These are phyloP conservation scores for Aspergillus carbonarius DNA, from an alignment of 2,329 filamentous ascomycete genomes.

Conservation along the genomic window DNA sequence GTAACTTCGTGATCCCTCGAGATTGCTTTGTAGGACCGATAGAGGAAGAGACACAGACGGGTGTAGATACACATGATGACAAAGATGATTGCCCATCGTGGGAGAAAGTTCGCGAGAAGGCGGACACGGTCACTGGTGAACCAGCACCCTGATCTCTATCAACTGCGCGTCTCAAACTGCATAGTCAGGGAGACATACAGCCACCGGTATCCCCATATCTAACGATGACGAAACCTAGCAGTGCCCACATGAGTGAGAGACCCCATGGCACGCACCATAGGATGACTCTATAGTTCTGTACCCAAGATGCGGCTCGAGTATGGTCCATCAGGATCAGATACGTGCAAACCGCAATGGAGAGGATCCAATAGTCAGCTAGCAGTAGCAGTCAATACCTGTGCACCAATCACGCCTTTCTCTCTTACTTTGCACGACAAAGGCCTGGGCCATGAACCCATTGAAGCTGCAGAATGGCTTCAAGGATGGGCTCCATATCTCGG, in stretches of 20 bases:
- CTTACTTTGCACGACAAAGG: slow-evolving; percentile 8
- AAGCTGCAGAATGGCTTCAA: slow-evolving; percentile 3
- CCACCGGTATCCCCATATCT: slow-evolving; percentile 8
- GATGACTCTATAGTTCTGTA: slow-evolving; percentile 2
- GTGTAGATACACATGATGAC: slow-evolving; percentile 7
- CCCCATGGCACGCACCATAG: slow-evolving; percentile 7
- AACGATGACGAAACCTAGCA: slow-evolving; percentile 3
- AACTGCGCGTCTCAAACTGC: background rate
- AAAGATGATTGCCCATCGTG: slow-evolving; percentile 7
- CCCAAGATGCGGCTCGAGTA: background rate
- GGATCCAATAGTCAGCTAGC: slow-evolving; percentile 10
- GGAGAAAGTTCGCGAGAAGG: slow-evolving; percentile 1
- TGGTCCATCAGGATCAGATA: slow-evolving; percentile 10
- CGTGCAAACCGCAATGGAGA: slow-evolving; percentile 7
- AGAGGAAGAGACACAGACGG: slow-evolving; percentile 6
- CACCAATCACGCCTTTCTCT: too few relatives aligned
- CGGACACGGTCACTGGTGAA: slow-evolving; percentile 9
- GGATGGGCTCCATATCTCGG: background rate
- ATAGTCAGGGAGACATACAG: background rate
- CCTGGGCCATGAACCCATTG: slow-evolving; percentile 8
- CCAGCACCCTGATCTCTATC: slow-evolving; percentile 5
- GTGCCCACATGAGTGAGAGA: slow-evolving; percentile 3
- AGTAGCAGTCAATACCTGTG: background rate
- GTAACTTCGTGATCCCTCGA: slow-evolving; percentile 3
- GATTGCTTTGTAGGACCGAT: slow-evolving; percentile 1